These are phyloP conservation scores for Didymella sp. DNA, from an alignment of 2,329 filamentous ascomycete genomes.

Conservation along the genomic window DNA sequence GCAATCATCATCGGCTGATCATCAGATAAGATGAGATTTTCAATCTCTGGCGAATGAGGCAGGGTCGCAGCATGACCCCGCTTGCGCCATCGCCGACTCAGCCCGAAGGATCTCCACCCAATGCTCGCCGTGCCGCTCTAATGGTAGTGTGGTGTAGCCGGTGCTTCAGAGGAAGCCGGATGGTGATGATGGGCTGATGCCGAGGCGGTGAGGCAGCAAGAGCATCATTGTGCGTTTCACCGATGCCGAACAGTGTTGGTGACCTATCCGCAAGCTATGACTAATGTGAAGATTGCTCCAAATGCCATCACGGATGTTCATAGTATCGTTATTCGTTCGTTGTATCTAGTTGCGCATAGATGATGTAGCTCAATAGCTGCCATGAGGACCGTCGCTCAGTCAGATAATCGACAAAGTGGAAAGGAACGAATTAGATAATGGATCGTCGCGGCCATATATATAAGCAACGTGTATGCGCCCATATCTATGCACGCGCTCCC, in stretches of 20 bases:
- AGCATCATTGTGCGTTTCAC: background rate
- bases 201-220: background rate
- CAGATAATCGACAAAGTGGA: background rate
- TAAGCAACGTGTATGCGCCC: conserved; percentile 3
- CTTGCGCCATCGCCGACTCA: conserved; percentile 7
- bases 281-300: background rate
- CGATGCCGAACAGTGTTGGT: background rate
- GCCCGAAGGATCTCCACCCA: conserved; percentile 15
- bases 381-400: background rate
- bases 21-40: conserved; percentile 16
- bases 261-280: too few relatives aligned
- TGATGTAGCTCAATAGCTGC: background rate
- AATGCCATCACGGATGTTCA: background rate
- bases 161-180: background rate
- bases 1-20: background rate
- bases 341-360: conserved; percentile 2
- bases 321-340: conserved; percentile 4
- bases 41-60: background rate
- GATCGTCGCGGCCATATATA: background rate
- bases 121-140: conserved; percentile 3
- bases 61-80: background rate
- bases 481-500: conserved; percentile 8
- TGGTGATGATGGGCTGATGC: background rate
- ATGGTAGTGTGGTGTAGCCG: background rate
- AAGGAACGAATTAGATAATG: background rate